Percentiles rank a stretch among this genome's conserved stretches.
Conservation (phyloP, 352 stramenopile genomes). For the Globisporangium echinulatum region DNA sequence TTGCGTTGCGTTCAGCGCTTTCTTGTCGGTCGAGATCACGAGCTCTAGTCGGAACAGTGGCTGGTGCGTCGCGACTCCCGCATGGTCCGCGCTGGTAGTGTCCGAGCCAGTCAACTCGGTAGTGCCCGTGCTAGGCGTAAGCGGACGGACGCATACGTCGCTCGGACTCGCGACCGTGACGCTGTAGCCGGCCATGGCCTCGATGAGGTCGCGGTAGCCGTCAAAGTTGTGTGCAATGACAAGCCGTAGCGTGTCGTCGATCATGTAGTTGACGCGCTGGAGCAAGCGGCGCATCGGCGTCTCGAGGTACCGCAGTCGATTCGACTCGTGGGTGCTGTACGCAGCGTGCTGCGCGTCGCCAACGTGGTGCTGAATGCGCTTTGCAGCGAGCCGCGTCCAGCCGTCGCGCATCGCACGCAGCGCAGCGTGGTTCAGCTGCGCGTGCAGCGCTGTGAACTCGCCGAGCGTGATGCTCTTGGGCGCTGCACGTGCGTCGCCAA, state of each 20-base stretch:
- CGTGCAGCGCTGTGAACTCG: constrained; percentile 65
- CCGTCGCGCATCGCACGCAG: constrained; percentile 74
- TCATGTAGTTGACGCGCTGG: constrained; percentile 79
- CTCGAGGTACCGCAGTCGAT: constrained; percentile 60
- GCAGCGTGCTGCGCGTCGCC: constrained; percentile 33
- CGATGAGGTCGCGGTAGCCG: constrained; percentile 60
- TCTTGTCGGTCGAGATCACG: constrained; percentile 47
- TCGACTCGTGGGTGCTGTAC: constrained; percentile 65
- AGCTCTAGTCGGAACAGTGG: constrained; percentile 73
- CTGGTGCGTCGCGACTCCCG: constrained; percentile 27
- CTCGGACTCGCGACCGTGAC: constrained; percentile 43
- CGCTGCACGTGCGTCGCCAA: constrained; percentile 35
- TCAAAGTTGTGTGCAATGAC: constrained; percentile 67
- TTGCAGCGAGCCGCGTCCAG: constrained; percentile 65
- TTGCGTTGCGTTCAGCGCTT: constrained; percentile 46
- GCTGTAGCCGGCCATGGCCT: constrained; percentile 55
- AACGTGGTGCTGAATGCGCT: constrained; percentile 70
- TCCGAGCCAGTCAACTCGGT: background rate
- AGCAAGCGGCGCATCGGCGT: constrained; percentile 52
- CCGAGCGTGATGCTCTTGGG: constrained; percentile 65
- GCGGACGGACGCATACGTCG: constrained; percentile 27
- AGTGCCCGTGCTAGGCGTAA: background rate
- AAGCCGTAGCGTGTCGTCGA: constrained; percentile 60
- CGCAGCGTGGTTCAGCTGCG: constrained; percentile 61
- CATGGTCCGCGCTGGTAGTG: too few species aligned